Evolutionary conservation across 352 stramenopile genomes (phyloP).

Genomic region (Globisporangium ultimum): DNA sequence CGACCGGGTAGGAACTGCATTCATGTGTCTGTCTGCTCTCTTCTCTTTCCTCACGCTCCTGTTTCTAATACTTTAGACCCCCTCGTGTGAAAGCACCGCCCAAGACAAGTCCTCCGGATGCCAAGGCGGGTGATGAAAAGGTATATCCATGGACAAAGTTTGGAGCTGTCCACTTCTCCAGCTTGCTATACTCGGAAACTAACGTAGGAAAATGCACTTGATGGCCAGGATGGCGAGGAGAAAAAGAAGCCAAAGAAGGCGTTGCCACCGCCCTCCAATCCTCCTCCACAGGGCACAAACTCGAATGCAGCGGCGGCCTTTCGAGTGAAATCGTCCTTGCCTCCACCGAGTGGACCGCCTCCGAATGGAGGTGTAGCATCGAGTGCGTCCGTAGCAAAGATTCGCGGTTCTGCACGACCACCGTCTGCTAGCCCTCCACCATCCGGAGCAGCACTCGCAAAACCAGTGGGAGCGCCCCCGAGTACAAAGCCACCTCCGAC

Average conservation of each 20-base stretch:
- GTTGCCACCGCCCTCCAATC: constrained; percentile 60
- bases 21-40: not conserved
- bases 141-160: not conserved
- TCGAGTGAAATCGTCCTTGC: constrained; percentile 57
- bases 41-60: not conserved
- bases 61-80: constrained; percentile 7
- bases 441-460: constrained; percentile 19
- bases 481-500: constrained; percentile 8
- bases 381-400: constrained; percentile 73
- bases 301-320: constrained; percentile 59
- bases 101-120: constrained; percentile 38
- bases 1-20: constrained; percentile 18
- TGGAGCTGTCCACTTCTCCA: not conserved
- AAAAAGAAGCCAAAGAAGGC: constrained; percentile 55
- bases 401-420: constrained; percentile 54
- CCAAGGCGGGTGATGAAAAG: constrained; percentile 24
- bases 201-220: too few relatives aligned
- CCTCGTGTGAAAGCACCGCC: constrained; percentile 27
- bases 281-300: constrained; percentile 48
- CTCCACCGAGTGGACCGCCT: constrained; percentile 58
- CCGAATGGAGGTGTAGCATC: constrained; percentile 32
- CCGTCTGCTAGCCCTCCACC: constrained; percentile 34
- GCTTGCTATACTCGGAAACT: too few relatives aligned
- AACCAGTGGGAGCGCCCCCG: constrained; percentile 18
- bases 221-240: constrained; percentile 19